Evolutionary conservation across 495 filamentous ascomycete species (phyloP), one percentile per base, ranked within the genome.

Genomic region (Massariosphaeria phaeospora): DNA sequence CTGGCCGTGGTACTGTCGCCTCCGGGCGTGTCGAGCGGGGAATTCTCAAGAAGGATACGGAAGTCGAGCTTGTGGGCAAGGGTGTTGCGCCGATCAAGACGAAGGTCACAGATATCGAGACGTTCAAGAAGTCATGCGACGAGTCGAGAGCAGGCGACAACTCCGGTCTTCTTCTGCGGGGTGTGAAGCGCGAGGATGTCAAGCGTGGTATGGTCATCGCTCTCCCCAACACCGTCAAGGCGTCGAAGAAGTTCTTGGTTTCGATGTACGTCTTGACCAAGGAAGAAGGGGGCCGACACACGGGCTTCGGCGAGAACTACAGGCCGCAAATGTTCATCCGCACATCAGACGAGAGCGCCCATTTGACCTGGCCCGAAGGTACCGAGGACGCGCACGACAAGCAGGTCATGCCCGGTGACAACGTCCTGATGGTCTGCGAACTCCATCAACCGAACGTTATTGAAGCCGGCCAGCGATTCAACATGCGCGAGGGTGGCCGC

Each of bases 71-170:
- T 57, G 75, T 97, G 62, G 93, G 93, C 66, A 93, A 88, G 72
- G 79, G 80, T 60, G 71, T 70, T 34, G 74, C 75, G 18, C 75
- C 88, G 56, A 87, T 95, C 76, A 95, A 93, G 81, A 96, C 94
- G 68, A 97, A 96, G 77, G 91, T 98, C 52, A 98, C 93, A 65
- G 93, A 97, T 66, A 96, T 97, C 68, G 93, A 98, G 77, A 97
- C 90, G 54, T 98, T 98, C 80, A 94, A 97, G 80, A 98, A 98
- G 79, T 89, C 87, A 41, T 95, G 91, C 72, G 88, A 93, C 46
- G 88, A 95, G 73, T 88, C 89, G 55, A 80, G 84, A 55, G 93
- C 93, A 48, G 93, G 93, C 67, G 93, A 98, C 75, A 97, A 95
- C 82, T 93, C 91, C n/a, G 93, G 93, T 69, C 85, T 98, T 18